Conservation (phyloP, 139 green algal species). For the Chlamydomonas eustigma region DNA sequence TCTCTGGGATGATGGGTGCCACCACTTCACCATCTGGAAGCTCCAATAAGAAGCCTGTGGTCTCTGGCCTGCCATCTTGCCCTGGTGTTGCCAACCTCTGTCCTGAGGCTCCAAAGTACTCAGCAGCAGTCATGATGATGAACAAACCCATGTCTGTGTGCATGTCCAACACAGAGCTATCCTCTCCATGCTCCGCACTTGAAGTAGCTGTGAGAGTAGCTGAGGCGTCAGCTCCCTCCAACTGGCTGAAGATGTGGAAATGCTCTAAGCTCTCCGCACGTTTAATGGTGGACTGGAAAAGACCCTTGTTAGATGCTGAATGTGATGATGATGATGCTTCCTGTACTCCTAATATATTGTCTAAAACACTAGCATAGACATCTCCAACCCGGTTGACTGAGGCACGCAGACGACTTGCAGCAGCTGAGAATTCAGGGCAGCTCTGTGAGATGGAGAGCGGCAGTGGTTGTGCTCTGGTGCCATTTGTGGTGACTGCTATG, state of each 20-base stretch:
- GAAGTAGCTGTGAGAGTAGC: too few relatives aligned
- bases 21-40: constrained; percentile 15
- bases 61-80: background rate
- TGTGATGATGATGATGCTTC: background rate
- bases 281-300: background rate
- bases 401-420: background rate
- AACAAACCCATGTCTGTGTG: constrained; percentile 28
- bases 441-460: background rate
- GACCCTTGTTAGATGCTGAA: background rate
- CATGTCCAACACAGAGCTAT: background rate
- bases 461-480: constrained; percentile 1
- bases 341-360: background rate
- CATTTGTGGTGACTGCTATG: constrained; percentile 17
- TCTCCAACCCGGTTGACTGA: background rate
- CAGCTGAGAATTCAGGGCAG: constrained; percentile 16
- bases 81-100: background rate
- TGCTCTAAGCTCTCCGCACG: constrained; percentile 25
- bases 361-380: constrained; percentile 19
- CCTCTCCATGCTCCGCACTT: background rate
- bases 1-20: constrained; percentile 11
- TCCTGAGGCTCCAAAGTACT: constrained; percentile 10
- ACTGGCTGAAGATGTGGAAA: constrained; percentile 22
- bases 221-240: background rate
- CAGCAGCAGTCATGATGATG: constrained; percentile 27
- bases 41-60: constrained; percentile 16